Percentiles rank a stretch among this genome's conserved stretches.
phyloP scores from a whole-genome alignment of 805 yeast genomes.

The Brettanomyces custersianus region DNA sequence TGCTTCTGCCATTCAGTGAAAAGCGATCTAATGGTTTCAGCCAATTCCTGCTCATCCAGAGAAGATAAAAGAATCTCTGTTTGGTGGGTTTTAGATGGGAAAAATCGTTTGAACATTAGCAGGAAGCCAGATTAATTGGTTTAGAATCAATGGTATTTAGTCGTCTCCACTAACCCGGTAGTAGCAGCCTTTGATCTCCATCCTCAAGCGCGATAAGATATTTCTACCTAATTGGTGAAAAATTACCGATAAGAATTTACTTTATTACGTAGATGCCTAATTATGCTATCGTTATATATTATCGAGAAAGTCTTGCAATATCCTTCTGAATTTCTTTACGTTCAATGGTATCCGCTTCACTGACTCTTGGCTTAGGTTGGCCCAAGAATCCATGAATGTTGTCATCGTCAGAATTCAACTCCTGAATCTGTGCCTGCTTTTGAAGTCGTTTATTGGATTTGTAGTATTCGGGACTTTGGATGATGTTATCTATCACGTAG shows the following conservation, averaged over 20 bases:
- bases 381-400: slow-evolving; percentile 2
- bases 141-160: neutral
- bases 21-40: slow-evolving; percentile 53
- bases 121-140: no score
- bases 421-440: slow-evolving; percentile 2
- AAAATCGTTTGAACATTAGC: slow-evolving; percentile 36
- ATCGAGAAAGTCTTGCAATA: no score
- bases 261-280: no score
- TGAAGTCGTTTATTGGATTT: slow-evolving; percentile 10
- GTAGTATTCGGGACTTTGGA: slow-evolving; percentile 43
- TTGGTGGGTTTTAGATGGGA: slow-evolving; percentile 18
- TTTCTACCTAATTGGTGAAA: no score
- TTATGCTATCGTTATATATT: no score
- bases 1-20: slow-evolving; percentile 62
- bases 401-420: neutral
- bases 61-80: slow-evolving; percentile 24
- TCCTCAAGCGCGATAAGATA: no score
- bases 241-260: no score
- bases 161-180: no score
- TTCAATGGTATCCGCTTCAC: neutral
- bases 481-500: slow-evolving; percentile 63
- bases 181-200: no score
- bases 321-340: no score
- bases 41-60: slow-evolving; percentile 43
- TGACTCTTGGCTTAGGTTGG: neutral